These are phyloP conservation scores for Fusarium nodosum DNA, from an alignment of 2,329 filamentous ascomycete genomes.

Conservation along the genomic window DNA sequence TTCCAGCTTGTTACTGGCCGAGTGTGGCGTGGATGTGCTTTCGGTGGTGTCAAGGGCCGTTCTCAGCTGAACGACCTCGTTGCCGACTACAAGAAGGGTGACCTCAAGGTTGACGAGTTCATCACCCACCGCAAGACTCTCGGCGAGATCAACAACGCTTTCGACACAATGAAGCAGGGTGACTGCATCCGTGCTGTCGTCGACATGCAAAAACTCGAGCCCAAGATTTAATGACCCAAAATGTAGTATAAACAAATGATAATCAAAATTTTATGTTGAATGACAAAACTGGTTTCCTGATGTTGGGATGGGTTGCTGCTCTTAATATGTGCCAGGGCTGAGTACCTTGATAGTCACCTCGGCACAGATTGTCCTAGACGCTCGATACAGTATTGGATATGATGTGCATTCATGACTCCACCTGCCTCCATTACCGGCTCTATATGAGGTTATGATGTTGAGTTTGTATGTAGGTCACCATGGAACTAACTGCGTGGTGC, in stretches of 20 bases:
- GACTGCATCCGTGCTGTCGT: conserved; percentile 98
- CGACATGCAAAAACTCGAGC: conserved; percentile 64
- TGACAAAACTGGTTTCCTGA: conserved; percentile 15
- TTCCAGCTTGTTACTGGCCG: conserved; percentile 99
- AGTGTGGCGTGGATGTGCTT: conserved; percentile 97
- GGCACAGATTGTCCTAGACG: neutral
- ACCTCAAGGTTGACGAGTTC: conserved; percentile 98
- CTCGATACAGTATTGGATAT: conserved; percentile 24
- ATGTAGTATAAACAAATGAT: conserved; percentile 46
- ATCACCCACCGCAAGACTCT: conserved; percentile 95
- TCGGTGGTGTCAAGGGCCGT: conserved; percentile 98
- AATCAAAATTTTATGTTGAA: conserved; percentile 41
- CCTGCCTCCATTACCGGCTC: neutral
- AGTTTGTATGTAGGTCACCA: neutral
- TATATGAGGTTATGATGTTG: neutral
- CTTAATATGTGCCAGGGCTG: conserved; percentile 24
- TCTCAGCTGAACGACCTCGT: conserved; percentile 90
- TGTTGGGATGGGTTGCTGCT: neutral
- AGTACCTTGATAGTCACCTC: conserved; percentile 39
- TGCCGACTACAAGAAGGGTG: conserved; percentile 87
- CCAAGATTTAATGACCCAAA: conserved; percentile 47
- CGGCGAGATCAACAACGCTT: conserved; percentile 87
- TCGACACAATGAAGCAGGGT: conserved; percentile 93
- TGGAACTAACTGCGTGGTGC: neutral
- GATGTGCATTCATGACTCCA: conserved; percentile 19